Conservation (phyloP, 2,329 filamentous ascomycete genomes). For the Akanthomyces uredinophilus region DNA sequence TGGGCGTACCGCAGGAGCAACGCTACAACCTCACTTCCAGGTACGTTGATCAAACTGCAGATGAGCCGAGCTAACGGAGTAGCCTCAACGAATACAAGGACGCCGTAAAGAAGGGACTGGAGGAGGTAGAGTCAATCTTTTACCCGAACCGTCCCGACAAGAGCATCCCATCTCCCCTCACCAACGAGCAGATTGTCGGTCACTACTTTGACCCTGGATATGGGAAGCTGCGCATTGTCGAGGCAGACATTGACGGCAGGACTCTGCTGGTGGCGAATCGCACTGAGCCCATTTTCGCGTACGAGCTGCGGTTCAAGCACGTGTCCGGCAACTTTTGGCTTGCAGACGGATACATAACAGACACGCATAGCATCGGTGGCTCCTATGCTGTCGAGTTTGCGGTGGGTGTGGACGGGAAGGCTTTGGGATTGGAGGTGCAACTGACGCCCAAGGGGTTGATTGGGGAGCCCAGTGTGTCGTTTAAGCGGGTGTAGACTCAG, state of each 20-base stretch:
- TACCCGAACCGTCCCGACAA: slow-evolving; percentile 11
- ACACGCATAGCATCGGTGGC: neutral
- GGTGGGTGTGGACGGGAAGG: neutral
- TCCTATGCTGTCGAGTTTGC: neutral
- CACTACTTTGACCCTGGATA: slow-evolving; percentile 12
- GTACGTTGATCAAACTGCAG: neutral
- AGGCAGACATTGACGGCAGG: neutral
- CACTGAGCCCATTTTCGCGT: neutral
- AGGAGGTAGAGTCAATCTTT: neutral
- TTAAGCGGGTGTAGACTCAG: neutral
- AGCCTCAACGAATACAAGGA: neutral
- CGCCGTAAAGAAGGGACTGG: neutral
- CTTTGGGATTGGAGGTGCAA: neutral
- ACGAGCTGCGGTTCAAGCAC: slow-evolving; percentile 8
- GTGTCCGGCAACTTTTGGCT: slow-evolving; percentile 12
- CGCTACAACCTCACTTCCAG: neutral
- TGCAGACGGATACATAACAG: neutral
- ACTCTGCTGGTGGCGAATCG: slow-evolving; percentile 9
- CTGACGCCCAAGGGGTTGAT: neutral
- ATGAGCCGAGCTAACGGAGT: neutral
- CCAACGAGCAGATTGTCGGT: slow-evolving; percentile 3
- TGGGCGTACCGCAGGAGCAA: neutral
- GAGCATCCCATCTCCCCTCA: neutral
- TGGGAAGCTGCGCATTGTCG: neutral
- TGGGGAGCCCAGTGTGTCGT: neutral